Evolutionary conservation across 2,329 filamentous ascomycete genomes (phyloP).

Genomic region (Fusarium mangiferae): DNA sequence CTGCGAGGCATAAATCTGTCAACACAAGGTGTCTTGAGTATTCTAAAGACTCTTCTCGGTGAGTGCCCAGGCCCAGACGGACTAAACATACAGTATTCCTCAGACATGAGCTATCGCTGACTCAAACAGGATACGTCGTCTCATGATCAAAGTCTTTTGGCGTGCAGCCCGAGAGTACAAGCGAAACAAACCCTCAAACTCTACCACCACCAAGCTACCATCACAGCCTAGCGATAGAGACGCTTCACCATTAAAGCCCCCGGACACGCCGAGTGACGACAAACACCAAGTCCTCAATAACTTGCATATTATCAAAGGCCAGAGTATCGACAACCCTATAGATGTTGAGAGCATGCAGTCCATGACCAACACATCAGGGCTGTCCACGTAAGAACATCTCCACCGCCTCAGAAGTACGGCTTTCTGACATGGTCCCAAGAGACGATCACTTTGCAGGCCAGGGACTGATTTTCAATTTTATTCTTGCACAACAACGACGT

Average conservation of each 20-base stretch:
- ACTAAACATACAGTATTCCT: slow-evolving; percentile 3
- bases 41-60: slow-evolving; percentile 1
- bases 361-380: background rate
- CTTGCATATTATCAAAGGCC: background rate
- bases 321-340: background rate
- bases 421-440: background rate
- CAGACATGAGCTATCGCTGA: background rate
- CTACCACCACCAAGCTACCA: background rate
- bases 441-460: background rate
- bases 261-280: background rate
- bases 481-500: background rate
- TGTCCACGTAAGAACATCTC: background rate
- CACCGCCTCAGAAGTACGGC: background rate
- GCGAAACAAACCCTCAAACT: background rate
- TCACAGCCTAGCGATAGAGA: background rate
- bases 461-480: background rate
- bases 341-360: slow-evolving; percentile 13
- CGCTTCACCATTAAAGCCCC: background rate
- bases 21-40: slow-evolving; percentile 13
- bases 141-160: slow-evolving; percentile 28
- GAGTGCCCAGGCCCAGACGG: background rate
- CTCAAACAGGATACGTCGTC: slow-evolving; percentile 9
- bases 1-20: background rate
- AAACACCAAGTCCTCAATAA: background rate
- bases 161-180: slow-evolving; percentile 14